Base-by-base conservation (phyloP, 306 rosid species). In the Gynostemma pentaphyllum region DNA sequence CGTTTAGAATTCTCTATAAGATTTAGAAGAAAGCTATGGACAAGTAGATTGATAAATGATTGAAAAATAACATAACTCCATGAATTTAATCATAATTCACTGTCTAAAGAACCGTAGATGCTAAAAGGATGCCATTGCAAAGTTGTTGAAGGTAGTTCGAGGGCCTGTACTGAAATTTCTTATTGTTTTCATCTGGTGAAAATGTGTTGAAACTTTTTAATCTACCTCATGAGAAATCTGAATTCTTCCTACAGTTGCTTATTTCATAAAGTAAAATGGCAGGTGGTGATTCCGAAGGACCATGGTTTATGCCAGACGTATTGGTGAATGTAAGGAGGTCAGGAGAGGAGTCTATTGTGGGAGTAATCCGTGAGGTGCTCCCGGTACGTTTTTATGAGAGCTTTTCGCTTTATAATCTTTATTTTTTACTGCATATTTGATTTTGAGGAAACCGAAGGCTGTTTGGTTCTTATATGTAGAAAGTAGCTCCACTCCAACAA, bases 281-380 rank as follows among this genome's bases (percentile, higher is more conserved):
- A 94, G 97, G 97, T 26, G 95, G 89, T 72, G 97, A 86, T 54
- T 62, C 74, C 2, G 99, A 94, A 71, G 99, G 95, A 65, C 99
- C 94, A 6, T 84, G 87, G 90, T 77, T 81, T 62, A 75, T 89
- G 53, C 91, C 97, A 18, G 97, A 94, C 59, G 83, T 94, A 74
- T 76, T 94, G 68, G 99, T 94, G 51, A 94, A 77, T 72, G 85
- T 89, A 30, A 94, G 88, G 68, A 79, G 75, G 72, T 70, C 90
- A 1, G 97, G 85, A 45, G 99, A 88, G 15, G 99, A 89, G 30
- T 56, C 87, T 61, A 68, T 78, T 52, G 47, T 68, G 32, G 99
- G 97, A 62, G 66, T 84, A 41, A 76, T 84, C 64, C 84, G 94
- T 50, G 99, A 94, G 70, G 95, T 83, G 75, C 97, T 94, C 45